phyloP scores from a whole-genome alignment of 2,329 filamentous ascomycete species.

The Cryphonectria parasitica region DNA sequence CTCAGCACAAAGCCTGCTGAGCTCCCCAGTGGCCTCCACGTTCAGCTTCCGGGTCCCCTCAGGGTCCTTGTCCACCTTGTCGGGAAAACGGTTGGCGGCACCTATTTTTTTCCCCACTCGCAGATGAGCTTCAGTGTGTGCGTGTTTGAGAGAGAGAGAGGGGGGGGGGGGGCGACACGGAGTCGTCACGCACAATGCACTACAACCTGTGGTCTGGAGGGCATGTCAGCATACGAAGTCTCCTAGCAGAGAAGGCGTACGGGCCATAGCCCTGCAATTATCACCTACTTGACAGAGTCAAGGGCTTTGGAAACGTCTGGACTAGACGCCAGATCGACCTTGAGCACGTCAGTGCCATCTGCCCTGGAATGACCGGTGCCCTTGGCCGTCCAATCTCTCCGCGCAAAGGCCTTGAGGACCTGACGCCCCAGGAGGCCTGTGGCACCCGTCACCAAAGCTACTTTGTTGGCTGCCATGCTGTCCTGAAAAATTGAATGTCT shows the following conservation, averaged over 20 bases:
- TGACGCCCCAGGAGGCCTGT: constrained; percentile 83
- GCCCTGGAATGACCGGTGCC: constrained; percentile 77
- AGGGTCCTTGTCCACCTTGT: constrained; percentile 81
- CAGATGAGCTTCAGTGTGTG: constrained; percentile 8
- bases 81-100: constrained; percentile 85
- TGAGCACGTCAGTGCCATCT: constrained; percentile 68
- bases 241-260: constrained; percentile 27
- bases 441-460: constrained; percentile 79
- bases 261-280: background rate
- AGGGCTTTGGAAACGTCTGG: constrained; percentile 54
- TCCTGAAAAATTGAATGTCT: background rate
- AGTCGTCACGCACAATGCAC: constrained; percentile 69
- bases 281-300: constrained; percentile 57
- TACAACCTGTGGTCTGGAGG: constrained; percentile 70
- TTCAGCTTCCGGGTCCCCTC: constrained; percentile 75
- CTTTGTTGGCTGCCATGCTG: constrained; percentile 45
- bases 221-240: constrained; percentile 4
- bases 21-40: constrained; percentile 67
- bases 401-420: constrained; percentile 71
- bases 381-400: constrained; percentile 69
- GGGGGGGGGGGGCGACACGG: background rate
- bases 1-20: constrained; percentile 68
- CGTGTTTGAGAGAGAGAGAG: background rate
- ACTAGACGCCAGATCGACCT: constrained; percentile 55
- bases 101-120: constrained; percentile 54